Evolutionary conservation across 2,329 filamentous ascomycete species (phyloP).

Genomic region (Colletotrichum musae): DNA sequence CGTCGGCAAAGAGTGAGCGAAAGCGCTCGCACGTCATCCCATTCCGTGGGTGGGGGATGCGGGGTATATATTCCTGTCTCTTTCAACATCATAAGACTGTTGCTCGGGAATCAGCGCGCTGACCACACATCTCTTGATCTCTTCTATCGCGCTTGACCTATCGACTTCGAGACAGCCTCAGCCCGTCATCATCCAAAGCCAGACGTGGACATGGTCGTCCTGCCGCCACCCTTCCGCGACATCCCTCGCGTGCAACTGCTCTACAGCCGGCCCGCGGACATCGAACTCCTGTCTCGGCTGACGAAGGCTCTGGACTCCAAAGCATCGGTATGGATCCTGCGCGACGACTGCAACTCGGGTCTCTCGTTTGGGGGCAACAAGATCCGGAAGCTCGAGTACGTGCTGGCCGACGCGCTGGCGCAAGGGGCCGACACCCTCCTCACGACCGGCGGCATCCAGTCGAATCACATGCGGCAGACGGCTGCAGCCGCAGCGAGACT

Average conservation of each 20-base stretch:
- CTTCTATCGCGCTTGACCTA: no score
- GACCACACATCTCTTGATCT: no score
- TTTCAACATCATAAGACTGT: no score
- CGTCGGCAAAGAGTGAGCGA: no score
- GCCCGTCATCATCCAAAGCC: not conserved
- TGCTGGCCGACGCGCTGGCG: constrained; percentile 50
- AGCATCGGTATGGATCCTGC: constrained; percentile 36
- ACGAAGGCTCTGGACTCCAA: not conserved
- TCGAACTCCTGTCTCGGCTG: constrained; percentile 34
- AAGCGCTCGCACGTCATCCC: no score
- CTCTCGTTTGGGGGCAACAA: constrained; percentile 56
- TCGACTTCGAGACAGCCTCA: not conserved
- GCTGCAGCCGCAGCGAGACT: constrained; percentile 50
- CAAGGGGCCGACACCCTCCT: constrained; percentile 50
- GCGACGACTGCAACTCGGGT: constrained; percentile 47
- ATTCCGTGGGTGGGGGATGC: no score
- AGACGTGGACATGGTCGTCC: constrained; percentile 27
- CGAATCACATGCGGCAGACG: constrained; percentile 54
- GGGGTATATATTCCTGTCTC: no score
- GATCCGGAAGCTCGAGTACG: constrained; percentile 54
- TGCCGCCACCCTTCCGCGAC: constrained; percentile 35
- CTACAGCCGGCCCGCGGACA: constrained; percentile 28
- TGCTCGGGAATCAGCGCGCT: no score
- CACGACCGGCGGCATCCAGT: constrained; percentile 53
- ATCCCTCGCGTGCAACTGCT: constrained; percentile 38